Conservation (phyloP, 2,329 filamentous ascomycete genomes). For the Blastomyces silverae region DNA sequence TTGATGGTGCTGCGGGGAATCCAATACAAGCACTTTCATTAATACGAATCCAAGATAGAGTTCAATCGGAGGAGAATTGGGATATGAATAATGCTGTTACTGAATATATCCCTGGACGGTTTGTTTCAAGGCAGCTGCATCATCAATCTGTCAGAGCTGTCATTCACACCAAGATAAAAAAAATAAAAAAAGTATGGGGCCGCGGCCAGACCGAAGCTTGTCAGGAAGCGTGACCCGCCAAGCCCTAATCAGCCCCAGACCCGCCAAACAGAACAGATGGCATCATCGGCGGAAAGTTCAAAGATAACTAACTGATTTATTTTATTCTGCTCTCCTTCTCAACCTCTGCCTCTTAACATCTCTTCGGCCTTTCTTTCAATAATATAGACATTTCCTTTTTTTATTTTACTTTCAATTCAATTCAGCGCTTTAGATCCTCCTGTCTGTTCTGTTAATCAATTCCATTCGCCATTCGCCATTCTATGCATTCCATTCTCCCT, state of each 20-base stretch:
- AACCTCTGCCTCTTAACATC: neutral
- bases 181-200: neutral
- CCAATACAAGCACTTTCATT: neutral
- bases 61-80: neutral
- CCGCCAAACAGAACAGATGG: conserved; percentile 35
- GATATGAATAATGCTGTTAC: neutral
- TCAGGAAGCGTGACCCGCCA: neutral
- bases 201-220: neutral
- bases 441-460: conserved; percentile 18
- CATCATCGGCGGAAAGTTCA: conserved; percentile 24
- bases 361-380: neutral
- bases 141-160: neutral
- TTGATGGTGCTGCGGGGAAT: neutral
- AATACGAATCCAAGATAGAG: neutral
- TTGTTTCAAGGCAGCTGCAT: neutral
- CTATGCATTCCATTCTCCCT: neutral
- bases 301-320: neutral
- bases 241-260: conserved; percentile 17
- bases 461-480: neutral
- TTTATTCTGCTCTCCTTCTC: neutral
- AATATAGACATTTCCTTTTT: neutral
- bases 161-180: neutral
- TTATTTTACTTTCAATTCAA: neutral
- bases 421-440: conserved; percentile 1
- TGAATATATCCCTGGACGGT: neutral